Conservation (phyloP, 176 grass and related monocot genomes). For the Melocanna baccifera region DNA sequence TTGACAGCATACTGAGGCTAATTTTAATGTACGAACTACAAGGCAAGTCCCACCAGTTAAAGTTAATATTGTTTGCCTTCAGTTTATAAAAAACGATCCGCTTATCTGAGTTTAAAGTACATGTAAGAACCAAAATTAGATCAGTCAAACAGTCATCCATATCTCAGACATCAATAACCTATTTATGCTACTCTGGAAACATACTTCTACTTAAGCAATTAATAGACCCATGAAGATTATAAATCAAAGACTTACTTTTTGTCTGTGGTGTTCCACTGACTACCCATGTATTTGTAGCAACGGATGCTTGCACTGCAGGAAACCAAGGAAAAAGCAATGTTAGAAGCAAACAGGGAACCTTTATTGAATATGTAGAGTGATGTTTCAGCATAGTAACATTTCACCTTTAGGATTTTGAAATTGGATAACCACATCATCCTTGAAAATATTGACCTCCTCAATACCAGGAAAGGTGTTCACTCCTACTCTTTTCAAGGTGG, state of each 20-base stretch:
- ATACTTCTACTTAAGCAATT: slow-evolving; percentile 4
- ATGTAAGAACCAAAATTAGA: neutral
- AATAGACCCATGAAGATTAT: neutral
- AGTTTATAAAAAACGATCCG: neutral
- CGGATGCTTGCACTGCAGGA: slow-evolving; percentile 73
- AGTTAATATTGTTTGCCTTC: neutral
- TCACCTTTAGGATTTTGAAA: slow-evolving; percentile 75
- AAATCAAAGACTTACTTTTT: slow-evolving; percentile 49
- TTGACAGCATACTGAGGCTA: neutral
- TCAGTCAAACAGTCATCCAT: neutral
- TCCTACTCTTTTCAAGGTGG: slow-evolving; percentile 80
- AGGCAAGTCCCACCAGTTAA: neutral
- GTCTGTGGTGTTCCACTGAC: slow-evolving; percentile 68
- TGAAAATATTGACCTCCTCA: slow-evolving; percentile 85
- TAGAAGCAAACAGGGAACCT: neutral
- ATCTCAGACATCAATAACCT: neutral
- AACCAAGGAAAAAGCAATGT: neutral
- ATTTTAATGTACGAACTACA: neutral
- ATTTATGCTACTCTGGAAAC: neutral
- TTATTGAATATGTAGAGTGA: neutral
- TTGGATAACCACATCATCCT: slow-evolving; percentile 74
- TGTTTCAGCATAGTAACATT: neutral
- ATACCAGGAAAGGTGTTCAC: slow-evolving; percentile 68
- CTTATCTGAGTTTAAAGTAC: neutral
- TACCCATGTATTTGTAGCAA: slow-evolving; percentile 82